Percentiles rank a stretch among this genome's conserved stretches.
Conservation (phyloP, 345 rosid species). For the Corchorus olitorius region DNA sequence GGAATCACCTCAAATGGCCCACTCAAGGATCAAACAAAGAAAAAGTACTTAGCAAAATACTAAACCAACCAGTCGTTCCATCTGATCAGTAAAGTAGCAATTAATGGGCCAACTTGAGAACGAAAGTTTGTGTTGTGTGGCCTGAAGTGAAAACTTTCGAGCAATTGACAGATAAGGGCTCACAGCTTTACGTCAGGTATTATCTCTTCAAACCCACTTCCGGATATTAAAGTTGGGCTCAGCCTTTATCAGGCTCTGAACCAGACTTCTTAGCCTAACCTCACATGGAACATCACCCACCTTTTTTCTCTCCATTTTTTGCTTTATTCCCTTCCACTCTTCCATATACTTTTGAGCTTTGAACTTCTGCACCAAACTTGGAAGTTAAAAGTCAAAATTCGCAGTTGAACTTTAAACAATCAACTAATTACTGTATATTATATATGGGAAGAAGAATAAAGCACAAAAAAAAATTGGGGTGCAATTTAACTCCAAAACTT, state of each 20-base stretch:
- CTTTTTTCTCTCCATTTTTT: background rate
- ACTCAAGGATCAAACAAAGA: background rate
- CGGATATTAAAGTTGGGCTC: conserved; percentile 14
- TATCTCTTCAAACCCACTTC: conserved; percentile 7
- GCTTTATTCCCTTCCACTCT: background rate
- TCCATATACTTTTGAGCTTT: background rate
- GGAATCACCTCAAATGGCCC: background rate
- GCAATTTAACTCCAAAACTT: too few species aligned
- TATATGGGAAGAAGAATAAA: too few species aligned
- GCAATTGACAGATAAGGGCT: background rate
- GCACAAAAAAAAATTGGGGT: too few species aligned
- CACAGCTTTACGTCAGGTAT: background rate
- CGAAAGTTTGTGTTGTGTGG: background rate
- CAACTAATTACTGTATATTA: background rate
- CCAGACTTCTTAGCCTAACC: background rate
- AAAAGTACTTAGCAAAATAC: background rate
- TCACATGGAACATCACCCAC: background rate
- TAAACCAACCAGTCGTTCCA: background rate
- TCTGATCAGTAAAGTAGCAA: too few species aligned
- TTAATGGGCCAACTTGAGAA: background rate
- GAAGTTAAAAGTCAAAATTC: background rate
- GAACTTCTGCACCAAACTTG: background rate
- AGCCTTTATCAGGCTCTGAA: background rate
- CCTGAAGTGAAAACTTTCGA: background rate
- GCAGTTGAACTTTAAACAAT: background rate